A percentile compares a stretch with the other conserved stretches of the same genome.
Evolutionary conservation across 805 yeast species (phyloP).

Genomic region (Wickerhamomyces sydowiorum): DNA sequence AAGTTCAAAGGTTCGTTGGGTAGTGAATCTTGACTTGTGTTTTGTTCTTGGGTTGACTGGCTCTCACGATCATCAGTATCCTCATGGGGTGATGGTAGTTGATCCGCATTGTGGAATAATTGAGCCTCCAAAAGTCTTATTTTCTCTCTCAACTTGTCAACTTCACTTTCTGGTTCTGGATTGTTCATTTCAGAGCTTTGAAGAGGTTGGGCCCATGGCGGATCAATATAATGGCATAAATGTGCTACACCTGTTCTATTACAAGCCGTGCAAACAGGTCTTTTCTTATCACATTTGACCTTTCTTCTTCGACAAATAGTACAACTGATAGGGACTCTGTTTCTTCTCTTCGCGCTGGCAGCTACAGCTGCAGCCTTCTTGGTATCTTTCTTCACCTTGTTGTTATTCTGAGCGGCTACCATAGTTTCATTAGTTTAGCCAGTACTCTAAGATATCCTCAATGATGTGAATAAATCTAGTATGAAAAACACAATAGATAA

Average conservation of each 20-base stretch:
- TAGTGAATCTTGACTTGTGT: constrained; percentile 1
- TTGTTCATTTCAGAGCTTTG: constrained; percentile 40
- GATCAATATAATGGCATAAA: constrained; percentile 51
- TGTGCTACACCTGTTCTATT: constrained; percentile 53
- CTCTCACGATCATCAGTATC: constrained; percentile 2
- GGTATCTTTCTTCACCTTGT: constrained; percentile 3
- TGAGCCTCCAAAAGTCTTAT: constrained; percentile 44
- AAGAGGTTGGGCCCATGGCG: constrained; percentile 51
- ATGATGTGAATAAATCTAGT: no score
- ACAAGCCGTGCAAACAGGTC: constrained; percentile 55
- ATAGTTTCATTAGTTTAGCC: no score
- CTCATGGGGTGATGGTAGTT: neutral
- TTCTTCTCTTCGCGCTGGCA: constrained; percentile 29
- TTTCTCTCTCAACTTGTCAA: constrained; percentile 50
- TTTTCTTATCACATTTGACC: constrained; percentile 43
- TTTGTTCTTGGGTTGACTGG: constrained; percentile 5
- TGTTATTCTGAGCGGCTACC: neutral
- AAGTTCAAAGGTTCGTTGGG: constrained; percentile 25
- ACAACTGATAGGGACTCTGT: constrained; percentile 42
- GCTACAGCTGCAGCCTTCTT: constrained; percentile 1
- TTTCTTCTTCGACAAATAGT: constrained; percentile 44
- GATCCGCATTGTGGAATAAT: neutral
- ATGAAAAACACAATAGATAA: no score
- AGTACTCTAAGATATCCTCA: no score
- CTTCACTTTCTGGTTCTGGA: constrained; percentile 38